Percentiles rank a stretch among this genome's conserved stretches.
Conservation (phyloP, 1,284 basidiomycete genomes). For the Mixia osmundae region DNA sequence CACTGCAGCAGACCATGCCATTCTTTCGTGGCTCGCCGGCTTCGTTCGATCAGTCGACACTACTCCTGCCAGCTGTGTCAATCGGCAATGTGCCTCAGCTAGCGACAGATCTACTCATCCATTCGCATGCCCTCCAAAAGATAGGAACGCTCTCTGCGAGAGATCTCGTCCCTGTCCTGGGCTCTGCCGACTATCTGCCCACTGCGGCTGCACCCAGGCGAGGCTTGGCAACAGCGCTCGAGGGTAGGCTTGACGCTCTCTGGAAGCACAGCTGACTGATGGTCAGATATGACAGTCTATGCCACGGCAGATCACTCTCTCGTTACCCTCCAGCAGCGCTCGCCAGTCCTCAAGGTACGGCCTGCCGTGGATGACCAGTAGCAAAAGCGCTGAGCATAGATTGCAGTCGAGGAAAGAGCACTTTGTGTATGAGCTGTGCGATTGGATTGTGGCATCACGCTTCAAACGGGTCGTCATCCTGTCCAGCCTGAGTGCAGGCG, state of each 20-base stretch:
- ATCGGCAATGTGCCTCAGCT: slow-evolving; percentile 2
- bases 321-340: background rate
- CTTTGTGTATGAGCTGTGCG: background rate
- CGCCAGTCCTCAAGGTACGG: slow-evolving; percentile 1
- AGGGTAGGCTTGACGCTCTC: background rate
- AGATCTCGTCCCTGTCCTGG: slow-evolving; percentile 1
- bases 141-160: background rate
- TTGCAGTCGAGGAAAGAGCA: background rate
- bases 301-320: background rate
- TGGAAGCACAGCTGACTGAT: background rate
- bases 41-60: background rate
- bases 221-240: background rate
- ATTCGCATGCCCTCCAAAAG: background rate
- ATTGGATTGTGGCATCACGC: background rate
- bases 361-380: background rate
- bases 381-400: background rate
- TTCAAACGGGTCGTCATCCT: slow-evolving; percentile 1
- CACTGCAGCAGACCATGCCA: too few relatives aligned
- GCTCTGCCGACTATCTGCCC: background rate
- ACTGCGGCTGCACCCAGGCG: too few relatives aligned
- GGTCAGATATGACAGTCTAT: background rate
- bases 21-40: too few relatives aligned
- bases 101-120: background rate
- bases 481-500: background rate
- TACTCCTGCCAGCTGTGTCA: slow-evolving; percentile 1